Evolutionary conservation across 805 yeast genomes (phyloP).

Genomic region (Sporopachydermia lactativora): DNA sequence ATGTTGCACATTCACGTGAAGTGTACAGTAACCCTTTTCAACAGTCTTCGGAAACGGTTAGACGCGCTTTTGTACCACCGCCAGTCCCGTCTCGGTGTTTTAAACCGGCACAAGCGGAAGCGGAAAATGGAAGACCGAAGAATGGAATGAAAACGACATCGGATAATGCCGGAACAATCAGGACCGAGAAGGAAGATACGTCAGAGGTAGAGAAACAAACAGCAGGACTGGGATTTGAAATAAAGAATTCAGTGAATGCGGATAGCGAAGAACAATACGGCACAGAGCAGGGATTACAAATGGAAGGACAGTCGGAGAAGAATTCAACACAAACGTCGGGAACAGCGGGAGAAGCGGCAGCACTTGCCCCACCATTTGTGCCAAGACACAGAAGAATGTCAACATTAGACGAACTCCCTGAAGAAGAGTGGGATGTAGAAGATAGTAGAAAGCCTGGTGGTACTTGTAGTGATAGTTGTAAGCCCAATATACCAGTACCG

Average conservation of each 20-base stretch:
- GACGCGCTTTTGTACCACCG: no score
- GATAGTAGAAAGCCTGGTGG: neutral
- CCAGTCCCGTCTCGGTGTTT: neutral
- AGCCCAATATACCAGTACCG: neutral
- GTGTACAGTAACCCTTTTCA: neutral
- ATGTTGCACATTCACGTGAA: neutral
- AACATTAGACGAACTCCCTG: neutral
- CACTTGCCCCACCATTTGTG: no score
- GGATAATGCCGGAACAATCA: neutral
- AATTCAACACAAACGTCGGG: neutral
- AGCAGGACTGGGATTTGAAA: no score
- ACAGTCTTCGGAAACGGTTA: neutral
- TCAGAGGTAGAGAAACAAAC: neutral
- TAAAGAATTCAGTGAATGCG: no score
- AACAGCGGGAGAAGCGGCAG: neutral
- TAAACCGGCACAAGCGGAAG: neutral
- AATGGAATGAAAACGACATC: neutral
- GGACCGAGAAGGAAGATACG: neutral
- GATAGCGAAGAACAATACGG: neutral
- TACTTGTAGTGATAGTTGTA: neutral
- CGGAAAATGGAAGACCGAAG: neutral
- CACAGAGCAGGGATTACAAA: neutral
- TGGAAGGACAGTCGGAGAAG: neutral
- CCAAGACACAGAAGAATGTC: neutral
- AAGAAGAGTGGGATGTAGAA: neutral